Percentiles rank a stretch among this genome's conserved stretches.
These are phyloP conservation scores for Rubia occidens DNA, from an alignment of 305 asterid genomes.

Conservation along the genomic window DNA sequence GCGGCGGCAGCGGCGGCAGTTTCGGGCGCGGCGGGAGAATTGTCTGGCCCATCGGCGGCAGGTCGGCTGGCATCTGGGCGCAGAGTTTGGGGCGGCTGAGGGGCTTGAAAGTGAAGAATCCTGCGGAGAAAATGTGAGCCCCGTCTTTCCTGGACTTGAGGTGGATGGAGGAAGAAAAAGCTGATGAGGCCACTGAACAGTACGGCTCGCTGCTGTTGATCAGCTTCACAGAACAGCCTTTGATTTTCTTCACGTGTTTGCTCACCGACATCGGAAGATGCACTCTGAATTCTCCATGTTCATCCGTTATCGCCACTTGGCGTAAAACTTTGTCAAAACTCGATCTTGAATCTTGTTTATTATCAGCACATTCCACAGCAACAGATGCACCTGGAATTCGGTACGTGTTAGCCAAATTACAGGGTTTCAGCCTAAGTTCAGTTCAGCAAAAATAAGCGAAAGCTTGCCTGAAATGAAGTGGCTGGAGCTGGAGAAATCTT, in stretches of 20 bases:
- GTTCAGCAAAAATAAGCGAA: not conserved
- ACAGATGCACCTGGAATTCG: conserved; percentile 57
- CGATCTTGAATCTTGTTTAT: conserved; percentile 18
- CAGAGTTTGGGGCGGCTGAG: conserved; percentile 56
- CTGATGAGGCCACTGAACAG: conserved; percentile 59
- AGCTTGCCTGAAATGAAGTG: conserved; percentile 66
- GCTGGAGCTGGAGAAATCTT: conserved; percentile 36
- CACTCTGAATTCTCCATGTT: conserved; percentile 63
- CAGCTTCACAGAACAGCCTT: conserved; percentile 57
- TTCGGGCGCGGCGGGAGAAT: conserved; percentile 37
- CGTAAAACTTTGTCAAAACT: conserved; percentile 39
- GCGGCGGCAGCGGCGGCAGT: conserved; percentile 36
- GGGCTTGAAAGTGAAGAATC: conserved; percentile 82
- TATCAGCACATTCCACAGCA: conserved; percentile 53
- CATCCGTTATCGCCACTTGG: conserved; percentile 44
- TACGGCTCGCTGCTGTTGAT: conserved; percentile 65
- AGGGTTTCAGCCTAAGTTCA: not conserved
- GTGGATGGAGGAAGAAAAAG: conserved; percentile 44
- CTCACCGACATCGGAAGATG: conserved; percentile 54
- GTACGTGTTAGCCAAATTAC: not conserved
- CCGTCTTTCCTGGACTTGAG: conserved; percentile 51
- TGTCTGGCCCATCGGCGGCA: conserved; percentile 30
- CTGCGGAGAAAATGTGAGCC: conserved; percentile 69
- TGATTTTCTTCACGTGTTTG: conserved; percentile 56
- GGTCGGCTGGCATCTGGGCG: conserved; percentile 44